Percentiles rank a stretch among this genome's conserved stretches.
These are phyloP conservation scores for Jamesozyma rosinii DNA, from an alignment of 805 yeast genomes.

Conservation along the genomic window DNA sequence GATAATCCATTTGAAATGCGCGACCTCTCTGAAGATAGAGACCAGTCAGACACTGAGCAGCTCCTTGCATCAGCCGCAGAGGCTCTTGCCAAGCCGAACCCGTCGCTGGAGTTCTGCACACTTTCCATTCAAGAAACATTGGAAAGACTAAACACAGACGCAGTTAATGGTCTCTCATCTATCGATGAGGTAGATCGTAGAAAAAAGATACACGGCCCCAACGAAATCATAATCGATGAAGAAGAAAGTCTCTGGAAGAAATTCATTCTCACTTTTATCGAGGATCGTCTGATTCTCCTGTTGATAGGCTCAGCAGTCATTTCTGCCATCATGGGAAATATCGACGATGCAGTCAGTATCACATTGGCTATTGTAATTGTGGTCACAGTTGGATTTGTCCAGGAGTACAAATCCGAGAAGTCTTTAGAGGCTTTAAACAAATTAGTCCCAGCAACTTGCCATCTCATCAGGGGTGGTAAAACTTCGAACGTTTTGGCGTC, in stretches of 20 bases:
- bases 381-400: constrained; percentile 94
- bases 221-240: constrained; percentile 70
- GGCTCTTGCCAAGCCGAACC: constrained; percentile 32
- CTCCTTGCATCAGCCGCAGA: constrained; percentile 12
- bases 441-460: constrained; percentile 94
- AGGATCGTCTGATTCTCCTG: constrained; percentile 82
- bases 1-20: constrained; percentile 29
- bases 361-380: constrained; percentile 88
- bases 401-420: constrained; percentile 92
- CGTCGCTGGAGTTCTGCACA: constrained; percentile 58
- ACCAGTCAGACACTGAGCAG: constrained; percentile 10
- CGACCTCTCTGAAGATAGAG: constrained; percentile 1
- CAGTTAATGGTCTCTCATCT: constrained; percentile 50
- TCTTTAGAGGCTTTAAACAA: constrained; percentile 86
- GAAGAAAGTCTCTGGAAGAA: constrained; percentile 63
- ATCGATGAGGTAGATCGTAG: constrained; percentile 65
- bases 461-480: constrained; percentile 72
- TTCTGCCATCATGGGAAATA: constrained; percentile 88
- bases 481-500: constrained; percentile 79
- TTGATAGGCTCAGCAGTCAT: constrained; percentile 84
- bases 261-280: constrained; percentile 72
- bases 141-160: constrained; percentile 52
- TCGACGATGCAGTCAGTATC: constrained; percentile 90
- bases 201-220: constrained; percentile 66
- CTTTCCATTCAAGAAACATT: constrained; percentile 59